phyloP scores from a whole-genome alignment of 768 basidiomycete species.

The Lepiota venenata region DNA sequence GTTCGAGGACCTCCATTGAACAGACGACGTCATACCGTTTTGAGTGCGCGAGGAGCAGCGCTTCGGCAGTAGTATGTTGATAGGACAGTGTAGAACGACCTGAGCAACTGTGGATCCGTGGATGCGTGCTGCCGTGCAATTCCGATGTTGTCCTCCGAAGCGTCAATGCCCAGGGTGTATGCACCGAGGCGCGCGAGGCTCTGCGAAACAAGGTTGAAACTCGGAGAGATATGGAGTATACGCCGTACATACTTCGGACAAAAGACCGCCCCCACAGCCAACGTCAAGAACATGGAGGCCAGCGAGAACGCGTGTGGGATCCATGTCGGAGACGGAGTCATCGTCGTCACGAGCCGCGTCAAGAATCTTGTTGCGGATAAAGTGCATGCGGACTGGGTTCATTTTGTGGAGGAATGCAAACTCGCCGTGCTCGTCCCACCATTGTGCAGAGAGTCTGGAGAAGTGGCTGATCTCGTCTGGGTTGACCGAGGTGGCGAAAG shows the following conservation, averaged over 20 bases:
- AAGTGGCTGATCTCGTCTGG: constrained; percentile 84
- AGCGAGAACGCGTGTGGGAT: constrained; percentile 39
- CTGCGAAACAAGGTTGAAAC: constrained; percentile 35
- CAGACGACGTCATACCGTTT: constrained; percentile 89
- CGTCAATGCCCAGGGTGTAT: constrained; percentile 88
- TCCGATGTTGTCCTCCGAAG: constrained; percentile 80
- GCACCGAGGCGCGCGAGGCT: constrained; percentile 87
- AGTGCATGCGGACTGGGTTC: constrained; percentile 88
- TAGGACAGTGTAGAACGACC: constrained; percentile 51
- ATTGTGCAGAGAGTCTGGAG: constrained; percentile 81
- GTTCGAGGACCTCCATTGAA: constrained; percentile 97
- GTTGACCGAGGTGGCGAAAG: constrained; percentile 50
- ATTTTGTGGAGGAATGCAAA: constrained; percentile 87
- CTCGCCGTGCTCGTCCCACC: constrained; percentile 96
- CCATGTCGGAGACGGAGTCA: background rate
- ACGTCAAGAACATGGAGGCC: constrained; percentile 83
- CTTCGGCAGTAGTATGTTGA: constrained; percentile 71
- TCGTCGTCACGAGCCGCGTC: constrained; percentile 60
- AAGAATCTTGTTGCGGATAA: constrained; percentile 72
- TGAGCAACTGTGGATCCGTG: constrained; percentile 68
- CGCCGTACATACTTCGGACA: constrained; percentile 70
- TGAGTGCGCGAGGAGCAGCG: constrained; percentile 61
- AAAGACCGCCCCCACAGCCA: constrained; percentile 92
- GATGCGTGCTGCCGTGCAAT: constrained; percentile 83
- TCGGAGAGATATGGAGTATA: background rate